Evolutionary conservation across 495 filamentous ascomycete species (phyloP), one percentile per base, ranked within the genome.

Genomic region (Penicillium canariense): DNA sequence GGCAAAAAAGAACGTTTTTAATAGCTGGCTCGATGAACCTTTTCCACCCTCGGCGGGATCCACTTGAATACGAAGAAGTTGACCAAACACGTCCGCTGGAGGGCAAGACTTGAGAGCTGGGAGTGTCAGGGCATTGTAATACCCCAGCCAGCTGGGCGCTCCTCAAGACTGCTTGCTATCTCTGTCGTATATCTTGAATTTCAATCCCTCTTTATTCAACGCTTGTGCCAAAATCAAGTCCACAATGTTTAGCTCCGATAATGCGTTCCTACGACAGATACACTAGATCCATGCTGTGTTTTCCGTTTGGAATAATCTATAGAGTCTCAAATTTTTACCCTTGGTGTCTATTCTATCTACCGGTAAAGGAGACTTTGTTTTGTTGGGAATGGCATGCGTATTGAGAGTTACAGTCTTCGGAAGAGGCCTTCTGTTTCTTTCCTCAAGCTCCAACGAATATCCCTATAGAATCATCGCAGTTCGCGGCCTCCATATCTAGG

Each of bases 171-270:
- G 6, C 26, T 17, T 46, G 6, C 26, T 17, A 20, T 38, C 35
- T 18, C 66, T 54, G 10, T 68, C 66, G 30, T 64, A 68, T 15
- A 68, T 60, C 9, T 51, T 43, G 49, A 50, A 68, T 26, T 62
- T 49, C 18, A 49, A 46, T 26, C 14, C 49, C 47, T 23, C 56
- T 7, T 53, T 43, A 32, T 58, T 50, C 20, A 68, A 51, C 17
- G 54, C 48, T 18, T 58, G 63, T 18, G 60, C 66, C 45, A 64
- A 57, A 10, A 46, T 51, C 15, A 68, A 40, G 27, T 63, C 66
- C 0, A 55, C 56, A 14, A 68, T 55, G 26, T 63, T 63, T 5
- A n/a, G 48, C 64, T 7, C 64, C 64, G 25, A 67, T 58, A 20
- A 67, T 64, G 42, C n/a, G n/a, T n/a, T n/a, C n/a, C n/a, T n/a